Conservation (phyloP, 768 basidiomycete genomes). For the Artomyces pyxidatus region DNA sequence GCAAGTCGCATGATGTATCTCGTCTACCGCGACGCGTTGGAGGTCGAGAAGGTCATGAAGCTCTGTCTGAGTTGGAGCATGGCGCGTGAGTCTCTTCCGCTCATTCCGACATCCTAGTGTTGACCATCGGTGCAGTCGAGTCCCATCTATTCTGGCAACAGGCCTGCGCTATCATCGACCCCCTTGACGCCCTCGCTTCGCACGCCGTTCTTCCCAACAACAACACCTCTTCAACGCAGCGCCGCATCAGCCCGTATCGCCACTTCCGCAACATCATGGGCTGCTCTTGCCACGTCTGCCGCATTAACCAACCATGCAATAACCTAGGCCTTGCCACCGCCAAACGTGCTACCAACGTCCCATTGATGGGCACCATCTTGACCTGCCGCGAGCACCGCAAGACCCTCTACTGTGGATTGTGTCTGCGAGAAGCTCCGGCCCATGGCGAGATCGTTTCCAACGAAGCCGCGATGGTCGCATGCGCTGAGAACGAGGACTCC, state of each 20-base stretch:
- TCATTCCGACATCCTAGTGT: constrained; percentile 13
- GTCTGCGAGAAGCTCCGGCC: constrained; percentile 53
- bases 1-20: constrained; percentile 53
- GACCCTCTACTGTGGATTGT: constrained; percentile 57
- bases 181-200: constrained; percentile 44
- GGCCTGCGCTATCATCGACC: constrained; percentile 54
- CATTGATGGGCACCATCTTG: constrained; percentile 36
- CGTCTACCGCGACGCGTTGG: constrained; percentile 36
- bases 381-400: constrained; percentile 62
- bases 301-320: constrained; percentile 52
- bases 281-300: constrained; percentile 57
- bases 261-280: constrained; percentile 55
- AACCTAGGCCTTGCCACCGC: constrained; percentile 42
- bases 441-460: constrained; percentile 24
- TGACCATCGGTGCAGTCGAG: constrained; percentile 40
- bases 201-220: constrained; percentile 35
- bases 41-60: constrained; percentile 15
- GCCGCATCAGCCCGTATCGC: constrained; percentile 37
- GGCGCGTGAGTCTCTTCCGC: constrained; percentile 12
- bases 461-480: constrained; percentile 31
- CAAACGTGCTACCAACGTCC: constrained; percentile 37
- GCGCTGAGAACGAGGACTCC: constrained; percentile 66
- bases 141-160: constrained; percentile 65
- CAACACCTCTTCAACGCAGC: constrained; percentile 16
- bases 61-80: constrained; percentile 13